Conservation (phyloP, 371 early-diverging fungal species). For the Saksenaea oblongispora region DNA sequence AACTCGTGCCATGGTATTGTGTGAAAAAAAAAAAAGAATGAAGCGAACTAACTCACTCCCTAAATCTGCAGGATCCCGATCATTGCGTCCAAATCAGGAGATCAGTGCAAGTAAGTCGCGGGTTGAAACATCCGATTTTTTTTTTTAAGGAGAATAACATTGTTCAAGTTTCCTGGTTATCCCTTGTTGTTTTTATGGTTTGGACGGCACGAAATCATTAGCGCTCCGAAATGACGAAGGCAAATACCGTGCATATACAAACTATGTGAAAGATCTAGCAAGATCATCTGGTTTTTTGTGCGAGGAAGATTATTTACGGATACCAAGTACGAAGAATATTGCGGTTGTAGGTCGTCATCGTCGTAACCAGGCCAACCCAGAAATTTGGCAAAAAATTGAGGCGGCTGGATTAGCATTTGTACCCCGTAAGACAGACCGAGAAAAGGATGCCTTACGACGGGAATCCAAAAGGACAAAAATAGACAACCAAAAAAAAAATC, state of each 20-base stretch:
- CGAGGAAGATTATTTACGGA: conserved; percentile 75
- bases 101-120: conserved; percentile 52
- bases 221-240: conserved; percentile 48
- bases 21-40: conserved; percentile 6
- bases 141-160: conserved; percentile 1
- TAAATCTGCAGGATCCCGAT: conserved; percentile 62
- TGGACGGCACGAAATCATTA: conserved; percentile 63
- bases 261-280: conserved; percentile 62
- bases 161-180: conserved; percentile 19
- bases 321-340: conserved; percentile 90
- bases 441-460: conserved; percentile 52
- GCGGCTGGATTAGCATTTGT: conserved; percentile 46
- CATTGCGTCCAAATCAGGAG: conserved; percentile 68
- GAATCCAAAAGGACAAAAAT: conserved; percentile 37
- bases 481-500: conserved; percentile 23
- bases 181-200: conserved; percentile 81
- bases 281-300: conserved; percentile 61
- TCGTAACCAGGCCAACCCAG: conserved; percentile 10
- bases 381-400: conserved; percentile 24
- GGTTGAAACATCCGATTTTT: not conserved
- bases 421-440: conserved; percentile 61
- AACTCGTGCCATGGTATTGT: conserved; percentile 81
- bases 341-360: conserved; percentile 69
- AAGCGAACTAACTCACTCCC: conserved; percentile 7
- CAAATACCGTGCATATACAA: conserved; percentile 74